Percentiles rank a stretch among this genome's conserved stretches.
phyloP scores from a whole-genome alignment of 108 stramenopile genomes.

The Nannochloropsis granulata region DNA sequence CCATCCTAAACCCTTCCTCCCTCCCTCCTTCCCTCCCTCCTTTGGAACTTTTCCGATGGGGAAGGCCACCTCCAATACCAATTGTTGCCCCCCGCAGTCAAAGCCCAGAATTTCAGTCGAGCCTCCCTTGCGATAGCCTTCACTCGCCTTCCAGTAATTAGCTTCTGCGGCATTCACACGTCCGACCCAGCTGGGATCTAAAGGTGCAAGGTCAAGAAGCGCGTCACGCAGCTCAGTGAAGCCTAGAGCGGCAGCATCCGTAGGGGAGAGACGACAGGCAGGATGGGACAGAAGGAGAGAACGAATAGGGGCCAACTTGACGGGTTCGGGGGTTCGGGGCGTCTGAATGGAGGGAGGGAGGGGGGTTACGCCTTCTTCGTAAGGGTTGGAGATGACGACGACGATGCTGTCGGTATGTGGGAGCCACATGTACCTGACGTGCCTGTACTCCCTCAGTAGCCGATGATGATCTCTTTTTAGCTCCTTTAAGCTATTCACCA shows the following conservation, averaged over 20 bases:
- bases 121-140: slow-evolving; percentile 37
- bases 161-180: slow-evolving; percentile 84
- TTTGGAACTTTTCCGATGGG: slow-evolving; percentile 56
- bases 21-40: neutral
- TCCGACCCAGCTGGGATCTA: slow-evolving; percentile 74
- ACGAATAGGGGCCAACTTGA: neutral
- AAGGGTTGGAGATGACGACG: slow-evolving; percentile 79
- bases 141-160: slow-evolving; percentile 70
- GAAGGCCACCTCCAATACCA: slow-evolving; percentile 90
- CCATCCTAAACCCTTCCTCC: neutral
- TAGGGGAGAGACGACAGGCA: neutral
- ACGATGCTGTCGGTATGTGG: slow-evolving; percentile 87
- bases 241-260: slow-evolving; percentile 31
- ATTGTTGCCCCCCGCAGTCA: slow-evolving; percentile 97
- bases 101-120: slow-evolving; percentile 60
- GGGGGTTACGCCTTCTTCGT: slow-evolving; percentile 3
- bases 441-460: slow-evolving; percentile 51
- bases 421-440: slow-evolving; percentile 98
- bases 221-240: slow-evolving; percentile 87
- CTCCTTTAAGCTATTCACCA: slow-evolving; percentile 60
- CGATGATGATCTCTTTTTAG: slow-evolving; percentile 41
- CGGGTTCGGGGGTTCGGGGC: neutral
- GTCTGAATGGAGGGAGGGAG: neutral
- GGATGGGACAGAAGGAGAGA: neutral
- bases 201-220: slow-evolving; percentile 56